Base-by-base conservation (phyloP, 2,329 filamentous ascomycete species). In the Exophiala bonariae region DNA sequence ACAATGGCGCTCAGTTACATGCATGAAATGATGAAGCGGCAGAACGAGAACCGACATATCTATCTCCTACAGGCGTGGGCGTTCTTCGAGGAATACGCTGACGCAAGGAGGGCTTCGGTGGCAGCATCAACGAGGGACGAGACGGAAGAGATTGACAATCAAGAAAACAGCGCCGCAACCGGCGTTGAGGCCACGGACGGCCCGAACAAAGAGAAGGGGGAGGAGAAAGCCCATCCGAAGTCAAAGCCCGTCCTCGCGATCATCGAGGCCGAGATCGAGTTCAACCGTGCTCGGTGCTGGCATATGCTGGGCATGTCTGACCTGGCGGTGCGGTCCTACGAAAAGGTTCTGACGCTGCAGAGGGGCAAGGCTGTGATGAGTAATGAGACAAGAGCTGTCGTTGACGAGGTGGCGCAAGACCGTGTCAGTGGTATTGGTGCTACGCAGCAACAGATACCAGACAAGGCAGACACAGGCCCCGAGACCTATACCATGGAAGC, bases 41-140 rank as follows among this genome's bases (percentile, higher is more conserved):
- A 95, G 66, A 84, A 86, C 0, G 89, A 92, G 38, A 97, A 97
- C 63, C 77, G 93, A 2, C 92, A 97, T 63, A 92, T 88, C 62
- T 81, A 90, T 32, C 82, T 96, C 33, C 77, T 89, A 55, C 91
- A 97, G 65, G 93, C 90, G 0, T 78, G 96, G 41, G 76, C 84
- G 0, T 96, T 96, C 60, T 69, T 97, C 47, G 81, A 85, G 47
- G 74, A 81, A 28, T 95, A 95, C 67, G 85, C 87, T 56, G 75
- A 81, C 2, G 63, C 81, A 19, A 77, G 86, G 19, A 32, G 33
- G 18, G 8, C 30, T 7, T 16, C 18, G 10, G 35, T 17, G 10
- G 7, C 11, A 35, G 32, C n/a, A 7, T 14, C n/a, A 16, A n/a
- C 19, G n/a, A 26, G 49, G 22, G 41, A 43, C 7, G 45, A 45